Percentiles rank a stretch among this genome's conserved stretches.
phyloP scores from a whole-genome alignment of 116 monocot species.

The Phalaenopsis hybrid region DNA sequence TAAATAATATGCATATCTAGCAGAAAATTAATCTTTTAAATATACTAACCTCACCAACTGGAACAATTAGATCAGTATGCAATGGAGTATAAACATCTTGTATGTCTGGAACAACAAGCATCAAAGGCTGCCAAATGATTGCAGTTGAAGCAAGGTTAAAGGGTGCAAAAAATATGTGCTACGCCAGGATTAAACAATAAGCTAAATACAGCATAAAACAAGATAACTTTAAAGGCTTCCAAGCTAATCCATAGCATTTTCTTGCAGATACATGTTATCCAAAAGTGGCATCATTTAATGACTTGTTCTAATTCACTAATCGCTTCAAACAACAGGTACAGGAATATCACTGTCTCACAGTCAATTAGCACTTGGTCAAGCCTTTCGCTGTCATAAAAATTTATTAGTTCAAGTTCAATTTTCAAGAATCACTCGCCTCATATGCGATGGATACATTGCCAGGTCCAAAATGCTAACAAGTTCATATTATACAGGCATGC shows the following conservation, averaged over 20 bases:
- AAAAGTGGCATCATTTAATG: not conserved
- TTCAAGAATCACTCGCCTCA: not conserved
- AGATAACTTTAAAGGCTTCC: not conserved
- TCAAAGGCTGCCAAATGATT: slow-evolving; percentile 62
- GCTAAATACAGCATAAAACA: not conserved
- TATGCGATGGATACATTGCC: not conserved
- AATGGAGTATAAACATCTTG: slow-evolving; percentile 98
- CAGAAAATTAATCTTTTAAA: not conserved
- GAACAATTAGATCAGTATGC: slow-evolving; percentile 77
- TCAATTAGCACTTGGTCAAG: not conserved
- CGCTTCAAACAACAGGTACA: not conserved
- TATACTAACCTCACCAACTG: slow-evolving; percentile 68
- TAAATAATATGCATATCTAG: not conserved
- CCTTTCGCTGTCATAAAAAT: not conserved
- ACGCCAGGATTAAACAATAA: not conserved
- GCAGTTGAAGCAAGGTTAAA: not conserved
- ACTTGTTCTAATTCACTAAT: not conserved
- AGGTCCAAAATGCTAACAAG: not conserved
- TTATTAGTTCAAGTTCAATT: not conserved
- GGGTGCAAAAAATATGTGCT: not conserved
- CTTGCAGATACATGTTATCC: not conserved
- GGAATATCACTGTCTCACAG: not conserved
- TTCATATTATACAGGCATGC: not conserved
- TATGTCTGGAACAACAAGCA: slow-evolving; percentile 96
- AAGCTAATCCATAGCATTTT: not conserved